phyloP scores from a whole-genome alignment of 805 yeast species.

The Nakazawaea anatomiae region DNA sequence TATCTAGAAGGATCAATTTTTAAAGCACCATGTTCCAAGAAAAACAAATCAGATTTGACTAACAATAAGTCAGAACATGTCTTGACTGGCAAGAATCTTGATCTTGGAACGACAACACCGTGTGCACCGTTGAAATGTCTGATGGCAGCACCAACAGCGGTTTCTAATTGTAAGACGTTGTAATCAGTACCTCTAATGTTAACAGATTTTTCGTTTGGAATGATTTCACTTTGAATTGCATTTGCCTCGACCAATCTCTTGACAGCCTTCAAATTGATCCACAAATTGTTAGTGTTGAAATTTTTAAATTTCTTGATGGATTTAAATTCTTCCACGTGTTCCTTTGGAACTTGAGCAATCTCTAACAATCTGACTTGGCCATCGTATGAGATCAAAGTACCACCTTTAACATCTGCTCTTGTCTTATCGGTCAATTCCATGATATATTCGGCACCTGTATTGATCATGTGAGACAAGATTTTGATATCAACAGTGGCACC shows the following conservation, averaged over 20 bases:
- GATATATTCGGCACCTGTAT: conserved; percentile 85
- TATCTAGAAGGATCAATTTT: conserved; percentile 79
- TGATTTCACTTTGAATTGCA: conserved; percentile 84
- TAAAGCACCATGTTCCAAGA: conserved; percentile 86
- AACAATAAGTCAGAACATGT: conserved; percentile 91
- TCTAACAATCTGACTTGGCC: conserved; percentile 92
- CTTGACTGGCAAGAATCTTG: conserved; percentile 96
- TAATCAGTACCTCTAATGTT: conserved; percentile 71
- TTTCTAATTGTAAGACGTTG: conserved; percentile 90
- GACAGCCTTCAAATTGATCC: conserved; percentile 94
- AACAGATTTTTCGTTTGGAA: conserved; percentile 88
- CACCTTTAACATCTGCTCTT: conserved; percentile 99
- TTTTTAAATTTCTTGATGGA: conserved; percentile 96
- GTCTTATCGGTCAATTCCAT: conserved; percentile 99
- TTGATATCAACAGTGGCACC: conserved; percentile 96
- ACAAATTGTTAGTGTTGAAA: conserved; percentile 96
- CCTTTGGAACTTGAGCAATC: conserved; percentile 98
- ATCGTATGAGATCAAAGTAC: conserved; percentile 93
- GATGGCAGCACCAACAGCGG: conserved; percentile 99
- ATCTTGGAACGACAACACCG: conserved; percentile 97
- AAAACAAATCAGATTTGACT: conserved; percentile 92
- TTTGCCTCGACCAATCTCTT: conserved; percentile 85
- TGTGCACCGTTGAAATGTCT: conserved; percentile 92
- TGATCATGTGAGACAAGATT: conserved; percentile 88
- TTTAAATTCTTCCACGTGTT: conserved; percentile 96